Base-by-base conservation (phyloP, 2,329 filamentous ascomycete species). In the Colletotrichum abscissum region DNA sequence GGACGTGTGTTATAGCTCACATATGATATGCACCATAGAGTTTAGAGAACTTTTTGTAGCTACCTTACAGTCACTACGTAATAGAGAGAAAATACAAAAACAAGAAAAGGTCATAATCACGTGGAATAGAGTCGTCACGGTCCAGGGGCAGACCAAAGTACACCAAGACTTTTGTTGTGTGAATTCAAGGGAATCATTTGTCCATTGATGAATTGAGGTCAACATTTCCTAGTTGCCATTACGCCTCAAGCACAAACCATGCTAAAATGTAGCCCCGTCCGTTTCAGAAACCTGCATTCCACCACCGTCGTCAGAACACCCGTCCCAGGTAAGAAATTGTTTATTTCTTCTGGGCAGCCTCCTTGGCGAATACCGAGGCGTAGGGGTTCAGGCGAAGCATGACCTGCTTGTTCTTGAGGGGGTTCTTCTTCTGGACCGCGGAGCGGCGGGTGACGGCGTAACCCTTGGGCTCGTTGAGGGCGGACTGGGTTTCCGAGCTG, bases 391-490 rank as follows among this genome's bases (percentile, higher is more conserved):
- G 94, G 82, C 97, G 94, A 84, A 99, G 94, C 87, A 98, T 92
- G 79, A 99, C 93, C 91, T 98, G 97, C 92, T 95, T 97, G 94
- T 99, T 99, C 88, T 90, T 91, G 80, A 99, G 95, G 82, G 97
- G 97, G 92, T 99, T 99, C 95, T 98, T 98, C 95, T 99, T 99
- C 92, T 98, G 96, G 79, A 98, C 95, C 82, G 90, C 88, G 79
- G 90, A 88, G 84, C 97, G 94, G 92, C 98, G 98, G 87, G 95
- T 97, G 83, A 92, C 88, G 83, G 95, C 92, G 80, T 93, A 92
- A 81, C 97, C 97, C 91, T 95, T 97, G 86, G 95, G 95, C 75
- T 93, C 95, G 81, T 94, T 92, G 82, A 99, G 92, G 74, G 98
- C 96, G 86, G 93, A 94, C 93, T 99, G 97, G 86, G 98, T 93